Evolutionary conservation across 108 stramenopile genomes (phyloP), one percentile per base, ranked within the genome.

Genomic region (Tribonema minus): DNA sequence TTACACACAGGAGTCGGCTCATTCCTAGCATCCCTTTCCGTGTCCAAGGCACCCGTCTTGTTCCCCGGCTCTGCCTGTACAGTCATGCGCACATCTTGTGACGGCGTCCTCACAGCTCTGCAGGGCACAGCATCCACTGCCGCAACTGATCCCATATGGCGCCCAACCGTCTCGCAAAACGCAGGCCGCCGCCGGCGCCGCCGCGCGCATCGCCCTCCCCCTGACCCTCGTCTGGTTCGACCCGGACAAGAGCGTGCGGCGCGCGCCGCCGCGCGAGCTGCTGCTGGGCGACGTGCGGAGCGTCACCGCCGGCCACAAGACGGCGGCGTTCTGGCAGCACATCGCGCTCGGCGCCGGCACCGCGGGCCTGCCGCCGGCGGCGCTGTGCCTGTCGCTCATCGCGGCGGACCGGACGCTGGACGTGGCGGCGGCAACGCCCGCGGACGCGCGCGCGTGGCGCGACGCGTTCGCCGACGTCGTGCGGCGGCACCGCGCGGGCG

Each of bases 281-380:
- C 26, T 3, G 0, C 36, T 80, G 6, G 67, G 34, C 29, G 68
- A 76, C 9, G n/a, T 77, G 3, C 3, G 25, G 6, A 68, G 69
- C 37, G 23, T 80, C 0, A 28, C 68, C 23, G 34, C 37, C 36
- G 78, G 78, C 4, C 78, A 80, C 75, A 70, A 69, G 46, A 80
- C 78, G 68, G 68, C 78, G 3, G 78, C 78, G 32, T 80, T 76
- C 32, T 80, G 78, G 78, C 75, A 70, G 33, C 78, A 80, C 33
- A 74, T 74, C 0, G 28, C 78, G 30, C n/a, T n/a, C n/a, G 74
- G 59, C 9, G 75, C 78, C 32, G 74, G 74, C 27, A 35, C 58
- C 2, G 30, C 72, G 28, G 72, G 70, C 1, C 35, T 82, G 9
- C 81, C 81, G 5, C 26, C 31, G 7, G 77, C 76, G n/a, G 64